A percentile compares a stretch with the other conserved stretches of the same genome.
Evolutionary conservation across 2,329 filamentous ascomycete species (phyloP).

Genomic region (Ceratocystis cacaofunesta): DNA sequence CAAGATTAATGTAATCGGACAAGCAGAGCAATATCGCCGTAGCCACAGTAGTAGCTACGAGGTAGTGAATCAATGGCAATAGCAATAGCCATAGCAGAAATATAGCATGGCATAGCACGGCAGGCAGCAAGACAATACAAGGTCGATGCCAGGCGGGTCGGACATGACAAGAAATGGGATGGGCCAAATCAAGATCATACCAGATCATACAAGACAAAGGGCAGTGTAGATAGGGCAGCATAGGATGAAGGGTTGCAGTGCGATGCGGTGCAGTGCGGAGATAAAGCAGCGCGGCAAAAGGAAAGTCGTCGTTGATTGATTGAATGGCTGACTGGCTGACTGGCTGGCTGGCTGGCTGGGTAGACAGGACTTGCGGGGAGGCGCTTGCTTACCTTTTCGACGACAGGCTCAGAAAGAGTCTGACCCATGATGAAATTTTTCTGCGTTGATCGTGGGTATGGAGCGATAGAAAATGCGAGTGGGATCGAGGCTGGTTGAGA

Average conservation of each 20-base stretch:
- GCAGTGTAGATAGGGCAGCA: too few relatives aligned
- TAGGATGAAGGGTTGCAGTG: neutral
- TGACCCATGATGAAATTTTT: constrained; percentile 63
- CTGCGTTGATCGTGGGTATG: constrained; percentile 22
- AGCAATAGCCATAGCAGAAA: neutral
- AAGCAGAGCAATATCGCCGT: neutral
- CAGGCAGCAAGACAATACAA: neutral
- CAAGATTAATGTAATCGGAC: neutral
- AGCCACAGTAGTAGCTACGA: neutral
- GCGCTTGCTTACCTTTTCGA: constrained; percentile 75
- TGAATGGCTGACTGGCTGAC: neutral
- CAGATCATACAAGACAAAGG: too few relatives aligned
- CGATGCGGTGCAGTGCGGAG: neutral
- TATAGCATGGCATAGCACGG: neutral
- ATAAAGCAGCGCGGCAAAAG: neutral
- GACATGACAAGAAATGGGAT: too few relatives aligned
- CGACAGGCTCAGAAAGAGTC: constrained; percentile 95
- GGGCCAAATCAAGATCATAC: too few relatives aligned
- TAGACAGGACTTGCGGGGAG: neutral
- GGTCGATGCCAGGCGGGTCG: too few relatives aligned
- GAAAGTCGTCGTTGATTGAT: neutral
- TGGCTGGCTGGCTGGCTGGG: neutral
- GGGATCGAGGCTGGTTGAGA: constrained; percentile 15
- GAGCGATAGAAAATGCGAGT: constrained; percentile 8
- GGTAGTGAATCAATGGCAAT: too few relatives aligned